phyloP scores from a whole-genome alignment of 1,139 yeast species.

The Eremothecium cymbalariae region DNA sequence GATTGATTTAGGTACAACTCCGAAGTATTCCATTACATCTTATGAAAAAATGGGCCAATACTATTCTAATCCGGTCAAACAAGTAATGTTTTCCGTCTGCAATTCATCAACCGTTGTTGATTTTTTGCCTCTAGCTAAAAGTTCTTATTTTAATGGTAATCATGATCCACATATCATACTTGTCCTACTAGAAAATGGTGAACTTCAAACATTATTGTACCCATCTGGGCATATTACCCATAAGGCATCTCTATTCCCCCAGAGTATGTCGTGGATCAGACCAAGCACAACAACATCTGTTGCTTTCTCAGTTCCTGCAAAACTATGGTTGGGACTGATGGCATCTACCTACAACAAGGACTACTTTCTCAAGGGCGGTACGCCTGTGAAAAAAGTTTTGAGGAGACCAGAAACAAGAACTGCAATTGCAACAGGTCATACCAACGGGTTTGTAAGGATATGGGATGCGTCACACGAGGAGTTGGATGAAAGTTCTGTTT shows the following conservation, averaged over 20 bases:
- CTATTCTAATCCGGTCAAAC: slow-evolving; percentile 59
- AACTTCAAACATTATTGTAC: slow-evolving; percentile 42
- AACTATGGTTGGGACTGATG: slow-evolving; percentile 67
- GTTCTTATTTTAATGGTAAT: slow-evolving; percentile 63
- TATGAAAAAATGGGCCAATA: slow-evolving; percentile 74
- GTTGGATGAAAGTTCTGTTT: slow-evolving; percentile 50
- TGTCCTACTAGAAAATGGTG: slow-evolving; percentile 52
- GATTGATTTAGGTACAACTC: slow-evolving; percentile 74
- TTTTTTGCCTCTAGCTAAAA: slow-evolving; percentile 45
- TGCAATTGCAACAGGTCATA: slow-evolving; percentile 73
- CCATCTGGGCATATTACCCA: slow-evolving; percentile 50
- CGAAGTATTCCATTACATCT: slow-evolving; percentile 70
- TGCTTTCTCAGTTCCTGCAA: slow-evolving; percentile 50
- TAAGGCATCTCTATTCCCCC: slow-evolving; percentile 62
- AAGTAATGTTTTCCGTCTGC: slow-evolving; percentile 46
- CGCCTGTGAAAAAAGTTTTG: slow-evolving; percentile 47
- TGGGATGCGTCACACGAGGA: slow-evolving; percentile 81
- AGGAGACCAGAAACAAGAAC: slow-evolving; percentile 55
- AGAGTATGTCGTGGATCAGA: slow-evolving; percentile 67
- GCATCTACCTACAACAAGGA: slow-evolving; percentile 38
- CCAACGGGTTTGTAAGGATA: slow-evolving; percentile 66
- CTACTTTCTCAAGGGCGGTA: slow-evolving; percentile 66
- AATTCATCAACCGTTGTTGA: slow-evolving; percentile 38
- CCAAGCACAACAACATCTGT: slow-evolving; percentile 57
- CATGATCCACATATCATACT: slow-evolving; percentile 60